A percentile compares a stretch with the other conserved stretches of the same genome.
phyloP scores from a whole-genome alignment of 352 stramenopile genomes.

The Elongisporangium anandrum region DNA sequence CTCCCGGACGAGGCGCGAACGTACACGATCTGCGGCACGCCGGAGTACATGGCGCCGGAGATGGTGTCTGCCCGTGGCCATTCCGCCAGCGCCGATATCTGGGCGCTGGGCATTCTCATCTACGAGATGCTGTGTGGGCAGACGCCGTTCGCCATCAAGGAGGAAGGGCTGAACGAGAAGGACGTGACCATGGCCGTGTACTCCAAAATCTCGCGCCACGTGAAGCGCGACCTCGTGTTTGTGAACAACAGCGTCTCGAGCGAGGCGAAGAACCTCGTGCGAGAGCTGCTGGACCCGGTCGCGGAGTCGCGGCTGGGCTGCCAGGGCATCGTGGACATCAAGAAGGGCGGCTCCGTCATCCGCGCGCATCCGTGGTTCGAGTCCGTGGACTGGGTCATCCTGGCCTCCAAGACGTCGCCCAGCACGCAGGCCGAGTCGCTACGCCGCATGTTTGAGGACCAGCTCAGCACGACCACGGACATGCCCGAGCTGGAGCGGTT shows the following conservation, averaged over 20 bases:
- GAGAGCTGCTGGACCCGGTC: constrained; percentile 69
- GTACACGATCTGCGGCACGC: constrained; percentile 86
- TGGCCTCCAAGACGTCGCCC: constrained; percentile 65
- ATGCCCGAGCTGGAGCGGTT: constrained; percentile 64
- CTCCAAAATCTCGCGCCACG: constrained; percentile 80
- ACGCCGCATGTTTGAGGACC: constrained; percentile 54
- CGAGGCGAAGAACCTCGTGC: constrained; percentile 54
- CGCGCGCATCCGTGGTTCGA: constrained; percentile 80
- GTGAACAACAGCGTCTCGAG: constrained; percentile 40
- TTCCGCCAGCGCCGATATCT: constrained; percentile 76
- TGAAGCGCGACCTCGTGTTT: constrained; percentile 59
- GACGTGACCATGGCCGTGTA: constrained; percentile 83
- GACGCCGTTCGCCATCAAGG: constrained; percentile 79
- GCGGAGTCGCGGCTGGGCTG: constrained; percentile 60
- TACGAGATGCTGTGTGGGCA: constrained; percentile 85
- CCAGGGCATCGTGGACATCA: constrained; percentile 74
- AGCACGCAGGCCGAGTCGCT: constrained; percentile 45
- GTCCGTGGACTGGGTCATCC: constrained; percentile 65
- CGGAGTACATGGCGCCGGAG: constrained; percentile 88
- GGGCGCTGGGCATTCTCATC: constrained; percentile 80
- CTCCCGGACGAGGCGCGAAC: constrained; percentile 76
- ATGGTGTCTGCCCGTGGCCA: constrained; percentile 84
- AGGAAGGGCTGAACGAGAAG: constrained; percentile 67
- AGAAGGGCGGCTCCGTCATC: constrained; percentile 72
- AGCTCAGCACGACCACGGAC: constrained; percentile 29